Percentiles rank a stretch among this genome's conserved stretches.
phyloP scores from a whole-genome alignment of 2,329 filamentous ascomycete genomes.

The Amauroascus niger region DNA sequence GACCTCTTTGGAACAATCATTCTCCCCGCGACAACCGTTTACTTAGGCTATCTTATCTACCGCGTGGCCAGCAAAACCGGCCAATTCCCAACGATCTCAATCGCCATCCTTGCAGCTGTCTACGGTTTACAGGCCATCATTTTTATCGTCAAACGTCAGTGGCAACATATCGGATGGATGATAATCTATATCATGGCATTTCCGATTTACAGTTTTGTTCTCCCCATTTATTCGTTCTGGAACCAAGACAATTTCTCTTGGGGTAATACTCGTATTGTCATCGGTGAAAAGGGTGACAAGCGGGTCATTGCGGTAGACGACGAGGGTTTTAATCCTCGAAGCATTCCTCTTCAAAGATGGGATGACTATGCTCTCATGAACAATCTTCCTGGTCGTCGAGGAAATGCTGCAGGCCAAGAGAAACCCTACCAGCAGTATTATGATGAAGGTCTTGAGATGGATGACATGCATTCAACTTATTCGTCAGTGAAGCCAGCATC shows the following conservation, averaged over 20 bases:
- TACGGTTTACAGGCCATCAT: conserved; percentile 95
- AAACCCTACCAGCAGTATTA: conserved; percentile 55
- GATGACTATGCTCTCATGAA: conserved; percentile 87
- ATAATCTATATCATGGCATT: conserved; percentile 95
- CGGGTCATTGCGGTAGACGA: conserved; percentile 77
- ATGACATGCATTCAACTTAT: conserved; percentile 95
- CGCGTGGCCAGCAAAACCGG: conserved; percentile 57
- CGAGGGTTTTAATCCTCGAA: conserved; percentile 80
- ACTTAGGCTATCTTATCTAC: conserved; percentile 83
- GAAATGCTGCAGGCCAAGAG: conserved; percentile 54
- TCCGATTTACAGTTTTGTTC: conserved; percentile 82
- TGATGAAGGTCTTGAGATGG: conserved; percentile 76
- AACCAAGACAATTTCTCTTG: conserved; percentile 98
- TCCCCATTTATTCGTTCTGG: conserved; percentile 98
- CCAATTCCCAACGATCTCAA: conserved; percentile 74
- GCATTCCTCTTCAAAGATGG: conserved; percentile 91
- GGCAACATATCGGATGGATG: conserved; percentile 99
- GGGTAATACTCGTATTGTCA: conserved; percentile 96
- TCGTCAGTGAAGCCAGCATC: conserved; percentile 79
- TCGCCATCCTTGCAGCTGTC: conserved; percentile 79
- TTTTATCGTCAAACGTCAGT: conserved; percentile 93
- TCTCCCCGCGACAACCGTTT: conserved; percentile 77
- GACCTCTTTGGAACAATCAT: conserved; percentile 90
- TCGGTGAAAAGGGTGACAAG: conserved; percentile 86
- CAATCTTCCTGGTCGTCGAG: conserved; percentile 82